Evolutionary conservation across 371 early-diverging fungal genomes (phyloP).

Genomic region (Nematocida parisii): DNA sequence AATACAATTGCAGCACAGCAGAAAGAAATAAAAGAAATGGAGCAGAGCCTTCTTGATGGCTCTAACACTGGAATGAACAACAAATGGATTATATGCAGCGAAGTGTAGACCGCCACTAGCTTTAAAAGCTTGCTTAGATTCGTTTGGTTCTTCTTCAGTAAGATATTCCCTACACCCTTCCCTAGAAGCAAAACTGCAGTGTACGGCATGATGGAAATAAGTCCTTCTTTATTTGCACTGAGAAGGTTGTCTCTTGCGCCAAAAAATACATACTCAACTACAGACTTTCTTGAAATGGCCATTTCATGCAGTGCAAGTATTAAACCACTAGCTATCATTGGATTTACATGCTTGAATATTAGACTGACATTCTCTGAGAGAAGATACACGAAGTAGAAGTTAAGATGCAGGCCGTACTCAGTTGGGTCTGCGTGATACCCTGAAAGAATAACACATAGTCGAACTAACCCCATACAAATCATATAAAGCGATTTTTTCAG

Average conservation of each 20-base stretch:
- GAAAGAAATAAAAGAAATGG: constrained; percentile 50
- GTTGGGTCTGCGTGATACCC: constrained; percentile 63
- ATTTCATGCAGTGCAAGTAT: constrained; percentile 45
- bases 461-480: constrained; percentile 61
- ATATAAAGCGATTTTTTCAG: constrained; percentile 36
- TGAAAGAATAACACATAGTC: constrained; percentile 54
- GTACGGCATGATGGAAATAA: constrained; percentile 61
- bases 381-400: constrained; percentile 69
- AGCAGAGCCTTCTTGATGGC: constrained; percentile 58
- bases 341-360: constrained; percentile 14
- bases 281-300: neutral
- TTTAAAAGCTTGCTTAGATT: neutral
- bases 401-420: constrained; percentile 68
- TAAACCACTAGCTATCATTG: constrained; percentile 8
- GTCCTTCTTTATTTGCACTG: constrained; percentile 65
- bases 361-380: constrained; percentile 41
- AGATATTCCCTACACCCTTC: constrained; percentile 53
- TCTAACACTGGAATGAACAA: constrained; percentile 9
- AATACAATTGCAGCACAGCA: constrained; percentile 45
- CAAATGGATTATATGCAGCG: constrained; percentile 20
- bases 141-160: constrained; percentile 24
- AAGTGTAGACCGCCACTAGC: constrained; percentile 2
- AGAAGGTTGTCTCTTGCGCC: constrained; percentile 54
- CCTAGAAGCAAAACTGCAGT: constrained; percentile 63
- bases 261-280: constrained; percentile 22